Percentiles rank a stretch among this genome's conserved stretches.
Conservation (phyloP, 1,139 yeast genomes). For the Candida buenavistaensis region DNA sequence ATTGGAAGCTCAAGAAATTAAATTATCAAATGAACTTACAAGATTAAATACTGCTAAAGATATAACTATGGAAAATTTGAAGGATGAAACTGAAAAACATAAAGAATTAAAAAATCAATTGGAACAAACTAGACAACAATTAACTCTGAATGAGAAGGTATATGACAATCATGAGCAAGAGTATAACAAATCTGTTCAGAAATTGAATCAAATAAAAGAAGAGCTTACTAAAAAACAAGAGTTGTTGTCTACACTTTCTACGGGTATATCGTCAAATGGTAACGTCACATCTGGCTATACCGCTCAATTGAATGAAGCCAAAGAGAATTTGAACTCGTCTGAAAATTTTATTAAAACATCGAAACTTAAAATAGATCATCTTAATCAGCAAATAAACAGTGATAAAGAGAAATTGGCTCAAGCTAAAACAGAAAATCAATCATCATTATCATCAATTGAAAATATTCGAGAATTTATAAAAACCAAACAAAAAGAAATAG, state of each 20-base stretch:
- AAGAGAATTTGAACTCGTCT: conserved; percentile 55
- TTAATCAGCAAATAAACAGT: conserved; percentile 51
- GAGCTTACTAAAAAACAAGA: conserved; percentile 71
- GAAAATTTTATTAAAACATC: conserved; percentile 61
- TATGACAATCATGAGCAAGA: conserved; percentile 30
- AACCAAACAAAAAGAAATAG: conserved; percentile 44
- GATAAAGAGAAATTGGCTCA: conserved; percentile 53
- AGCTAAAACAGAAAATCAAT: conserved; percentile 56
- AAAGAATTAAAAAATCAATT: conserved; percentile 18
- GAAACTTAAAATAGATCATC: conserved; percentile 57
- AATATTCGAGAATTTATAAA: conserved; percentile 39
- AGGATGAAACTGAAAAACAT: conserved; percentile 43
- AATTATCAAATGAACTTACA: conserved; percentile 65
- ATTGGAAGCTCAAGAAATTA: conserved; percentile 59
- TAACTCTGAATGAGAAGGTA: conserved; percentile 31
- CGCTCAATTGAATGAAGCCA: conserved; percentile 68
- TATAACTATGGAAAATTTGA: conserved; percentile 52
- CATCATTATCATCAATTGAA: conserved; percentile 43
- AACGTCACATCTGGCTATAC: conserved; percentile 75
- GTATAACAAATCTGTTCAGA: conserved; percentile 44
- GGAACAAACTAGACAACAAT: conserved; percentile 18
- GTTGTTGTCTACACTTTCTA: conserved; percentile 74
- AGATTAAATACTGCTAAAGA: conserved; percentile 65
- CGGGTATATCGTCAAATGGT: conserved; percentile 89
- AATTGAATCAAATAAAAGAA: conserved; percentile 45